Evolutionary conservation across 2,329 filamentous ascomycete genomes (phyloP), one percentile per base, ranked within the genome.

Genomic region (Xylaria sp.): DNA sequence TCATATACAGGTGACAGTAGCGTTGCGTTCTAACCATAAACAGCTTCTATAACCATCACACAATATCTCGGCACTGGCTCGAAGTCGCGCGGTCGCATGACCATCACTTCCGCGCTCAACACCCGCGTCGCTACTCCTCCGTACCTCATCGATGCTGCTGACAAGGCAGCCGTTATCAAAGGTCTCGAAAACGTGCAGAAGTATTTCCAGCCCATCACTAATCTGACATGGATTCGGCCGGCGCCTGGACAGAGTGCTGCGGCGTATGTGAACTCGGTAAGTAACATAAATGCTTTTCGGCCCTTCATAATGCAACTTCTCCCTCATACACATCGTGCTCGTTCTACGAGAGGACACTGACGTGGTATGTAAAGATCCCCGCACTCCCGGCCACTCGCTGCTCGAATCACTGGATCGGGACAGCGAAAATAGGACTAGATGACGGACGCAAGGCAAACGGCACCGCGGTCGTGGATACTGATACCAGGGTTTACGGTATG

Each of bases 401-500:
- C 54, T 73, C 79, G 48, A 81, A 82, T 69, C 83, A 85, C 74
- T 86, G 82, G 78, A 80, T 85, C 69, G 71, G 71, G 13, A 88
- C 85, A 0, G 81, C 85, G 37, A 89, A 88, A 73, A 78, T 89
- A 67, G 87, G 87, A 2, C 72, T 75, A 0, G 80, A 85, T 54
- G 82, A 85, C 44, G 84, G 84, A n/a, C 81, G 82, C 15, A 66
- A 74, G 51, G 75, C 74, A 10, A 78, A 78, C 47, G 86, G 86
- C 17, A 82, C 79, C 5, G 77, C 85, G 0, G 87, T 90, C 9
- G 87, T 90, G 1, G 87, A 90, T 63, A 74, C 80, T 4, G 78
- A 90, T 74, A 83, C 85, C 65, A 86, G 84, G 76, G 86, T 90
- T 13, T 89, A 86, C 69, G 87, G 87, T 25, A 90, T 84, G 1